Percentiles rank a stretch among this genome's conserved stretches.
These are phyloP conservation scores for Coffea eugenioides DNA, from an alignment of 257 asterid genomes.

Conservation along the genomic window DNA sequence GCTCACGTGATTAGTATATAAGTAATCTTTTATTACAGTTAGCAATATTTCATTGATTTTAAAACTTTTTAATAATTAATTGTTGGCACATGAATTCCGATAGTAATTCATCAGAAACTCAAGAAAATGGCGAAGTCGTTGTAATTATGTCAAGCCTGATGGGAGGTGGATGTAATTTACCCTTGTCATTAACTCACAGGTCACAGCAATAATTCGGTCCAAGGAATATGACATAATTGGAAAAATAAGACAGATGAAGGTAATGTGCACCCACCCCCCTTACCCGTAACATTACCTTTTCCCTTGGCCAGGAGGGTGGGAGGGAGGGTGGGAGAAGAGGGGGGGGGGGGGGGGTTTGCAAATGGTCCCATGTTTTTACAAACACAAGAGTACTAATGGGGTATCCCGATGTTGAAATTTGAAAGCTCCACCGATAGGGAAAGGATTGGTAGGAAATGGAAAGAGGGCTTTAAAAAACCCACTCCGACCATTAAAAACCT, in stretches of 20 bases:
- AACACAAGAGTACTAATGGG: conserved; percentile 30
- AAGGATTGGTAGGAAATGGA: conserved; percentile 36
- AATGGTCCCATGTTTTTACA: conserved; percentile 11
- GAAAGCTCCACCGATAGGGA: conserved; percentile 44
- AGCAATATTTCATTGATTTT: too few species aligned
- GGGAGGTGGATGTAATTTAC: not conserved
- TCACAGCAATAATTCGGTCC: not conserved
- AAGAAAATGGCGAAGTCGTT: not conserved
- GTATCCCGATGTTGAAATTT: conserved; percentile 37
- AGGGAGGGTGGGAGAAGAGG: not conserved
- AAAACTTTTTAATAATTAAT: too few species aligned
- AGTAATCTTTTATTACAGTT: too few species aligned
- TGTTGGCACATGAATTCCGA: too few species aligned
- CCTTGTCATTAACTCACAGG: not conserved
- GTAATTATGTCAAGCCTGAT: not conserved
- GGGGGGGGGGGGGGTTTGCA: not conserved
- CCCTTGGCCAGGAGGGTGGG: not conserved
- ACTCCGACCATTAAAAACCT: conserved; percentile 35
- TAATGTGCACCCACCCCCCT: not conserved
- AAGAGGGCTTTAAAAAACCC: conserved; percentile 34
- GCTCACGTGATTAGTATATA: too few species aligned
- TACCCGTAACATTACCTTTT: not conserved
- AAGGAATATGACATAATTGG: not conserved
- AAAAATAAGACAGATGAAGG: not conserved
- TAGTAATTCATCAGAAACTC: not conserved